Evolutionary conservation across 2,329 filamentous ascomycete genomes (phyloP).

Genomic region (Daldinia sp.): DNA sequence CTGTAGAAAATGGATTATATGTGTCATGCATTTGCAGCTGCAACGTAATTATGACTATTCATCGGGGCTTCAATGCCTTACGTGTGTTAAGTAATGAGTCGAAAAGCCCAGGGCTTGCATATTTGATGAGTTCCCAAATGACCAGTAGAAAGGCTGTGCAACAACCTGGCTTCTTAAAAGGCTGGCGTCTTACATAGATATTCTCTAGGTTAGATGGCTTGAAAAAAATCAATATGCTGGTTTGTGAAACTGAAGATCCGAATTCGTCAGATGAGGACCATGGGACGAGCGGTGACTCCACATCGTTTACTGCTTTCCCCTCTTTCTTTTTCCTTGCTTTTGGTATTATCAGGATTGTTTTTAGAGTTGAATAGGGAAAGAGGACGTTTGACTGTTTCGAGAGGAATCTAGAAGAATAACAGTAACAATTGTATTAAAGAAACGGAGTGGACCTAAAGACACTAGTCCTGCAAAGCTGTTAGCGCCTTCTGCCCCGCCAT

Average conservation of each 20-base stretch:
- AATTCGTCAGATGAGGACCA: not conserved
- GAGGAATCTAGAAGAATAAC: slow-evolving; percentile 29
- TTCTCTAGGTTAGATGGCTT: not conserved
- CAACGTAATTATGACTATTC: slow-evolving; percentile 11
- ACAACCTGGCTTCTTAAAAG: not conserved
- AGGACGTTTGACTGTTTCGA: slow-evolving; percentile 13
- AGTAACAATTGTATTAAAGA: not conserved
- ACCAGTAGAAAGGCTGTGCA: not conserved
- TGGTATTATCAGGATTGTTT: not conserved
- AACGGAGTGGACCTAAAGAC: slow-evolving; percentile 1
- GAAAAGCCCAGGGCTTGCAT: slow-evolving; percentile 22
- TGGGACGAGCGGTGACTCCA: slow-evolving; percentile 5
- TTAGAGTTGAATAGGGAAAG: not conserved
- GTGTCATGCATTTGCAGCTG: slow-evolving; percentile 37
- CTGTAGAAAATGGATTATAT: slow-evolving; percentile 26
- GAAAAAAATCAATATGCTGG: not conserved
- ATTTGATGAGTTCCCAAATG: slow-evolving; percentile 13
- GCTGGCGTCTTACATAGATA: not conserved
- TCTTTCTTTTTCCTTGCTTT: not conserved
- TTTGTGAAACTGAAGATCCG: slow-evolving; percentile 4
- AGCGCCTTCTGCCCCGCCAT: slow-evolving; percentile 25
- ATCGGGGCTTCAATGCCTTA: slow-evolving; percentile 6
- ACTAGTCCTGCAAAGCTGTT: slow-evolving; percentile 5
- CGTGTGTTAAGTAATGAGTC: slow-evolving; percentile 14
- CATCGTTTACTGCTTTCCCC: not conserved